Conservation (phyloP, 441 rosid species). For the Gossypium laxum region DNA sequence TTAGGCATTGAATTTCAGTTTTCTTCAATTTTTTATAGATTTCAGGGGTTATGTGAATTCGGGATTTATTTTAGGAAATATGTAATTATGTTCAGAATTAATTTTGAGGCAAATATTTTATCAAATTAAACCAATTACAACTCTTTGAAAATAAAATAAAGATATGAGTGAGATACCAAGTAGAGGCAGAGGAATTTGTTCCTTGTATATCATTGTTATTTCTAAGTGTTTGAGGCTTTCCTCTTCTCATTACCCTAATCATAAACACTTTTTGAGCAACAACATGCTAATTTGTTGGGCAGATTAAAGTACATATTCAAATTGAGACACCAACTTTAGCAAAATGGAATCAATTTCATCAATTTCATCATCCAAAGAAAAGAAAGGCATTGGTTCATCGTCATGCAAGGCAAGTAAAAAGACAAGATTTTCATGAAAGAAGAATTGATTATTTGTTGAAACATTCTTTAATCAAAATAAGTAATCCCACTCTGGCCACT, state of each 20-base stretch:
- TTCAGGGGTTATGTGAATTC: no score
- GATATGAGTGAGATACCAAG: no score
- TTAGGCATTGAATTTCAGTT: no score
- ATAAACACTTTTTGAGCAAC: neutral
- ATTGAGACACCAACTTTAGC: neutral
- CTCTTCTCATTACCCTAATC: neutral
- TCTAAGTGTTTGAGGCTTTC: neutral
- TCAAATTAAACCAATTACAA: no score
- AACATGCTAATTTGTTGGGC: neutral
- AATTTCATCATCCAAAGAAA: neutral
- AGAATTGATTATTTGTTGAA: neutral
- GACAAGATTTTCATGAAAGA: neutral
- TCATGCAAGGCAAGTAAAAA: neutral
- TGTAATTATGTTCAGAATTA: no score
- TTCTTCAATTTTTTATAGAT: no score
- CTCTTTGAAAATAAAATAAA: no score
- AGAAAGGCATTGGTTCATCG: neutral
- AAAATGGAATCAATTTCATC: neutral
- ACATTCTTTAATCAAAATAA: neutral
- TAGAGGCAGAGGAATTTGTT: neutral
- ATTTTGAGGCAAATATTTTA: no score
- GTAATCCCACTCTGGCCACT: slow-evolving; percentile 34
- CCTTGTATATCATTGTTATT: neutral
- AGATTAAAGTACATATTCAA: neutral
- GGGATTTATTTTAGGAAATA: no score